Percentiles rank a stretch among this genome's conserved stretches.
Conservation (phyloP, 2,329 filamentous ascomycete species). For the Trichoderma atroviride region DNA sequence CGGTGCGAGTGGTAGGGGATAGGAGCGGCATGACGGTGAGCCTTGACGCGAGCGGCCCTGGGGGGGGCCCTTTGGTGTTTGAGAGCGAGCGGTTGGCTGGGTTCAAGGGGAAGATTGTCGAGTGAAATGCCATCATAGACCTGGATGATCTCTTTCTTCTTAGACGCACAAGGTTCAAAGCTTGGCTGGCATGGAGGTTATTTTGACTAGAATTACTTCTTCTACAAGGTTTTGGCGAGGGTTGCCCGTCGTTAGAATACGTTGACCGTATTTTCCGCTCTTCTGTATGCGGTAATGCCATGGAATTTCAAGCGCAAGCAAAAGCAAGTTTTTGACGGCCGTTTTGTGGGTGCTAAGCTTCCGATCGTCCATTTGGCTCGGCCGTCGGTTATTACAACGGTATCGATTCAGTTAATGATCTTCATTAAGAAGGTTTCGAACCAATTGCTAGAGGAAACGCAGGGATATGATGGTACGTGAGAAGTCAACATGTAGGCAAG, state of each 20-base stretch:
- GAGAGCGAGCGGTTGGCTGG: conserved; percentile 55
- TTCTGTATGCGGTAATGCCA: not conserved
- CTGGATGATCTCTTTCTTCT: not conserved
- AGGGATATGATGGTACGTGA: not conserved
- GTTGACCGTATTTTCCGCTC: not conserved
- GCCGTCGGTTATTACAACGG: not conserved
- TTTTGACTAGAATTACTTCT: not conserved
- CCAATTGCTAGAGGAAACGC: not conserved
- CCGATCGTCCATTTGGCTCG: not conserved
- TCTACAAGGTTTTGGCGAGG: not conserved
- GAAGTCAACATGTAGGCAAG: not conserved
- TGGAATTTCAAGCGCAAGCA: not conserved
- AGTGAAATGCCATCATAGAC: conserved; percentile 31
- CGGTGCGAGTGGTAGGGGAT: conserved; percentile 73
- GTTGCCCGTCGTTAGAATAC: not conserved
- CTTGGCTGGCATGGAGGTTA: not conserved
- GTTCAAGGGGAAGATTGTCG: conserved; percentile 43
- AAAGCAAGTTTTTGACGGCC: not conserved
- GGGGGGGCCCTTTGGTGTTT: conserved; percentile 67
- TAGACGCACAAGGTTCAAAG: no score
- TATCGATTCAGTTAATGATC: conserved; percentile 13
- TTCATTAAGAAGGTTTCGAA: not conserved
- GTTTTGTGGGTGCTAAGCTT: not conserved
- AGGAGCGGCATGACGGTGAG: conserved; percentile 72
- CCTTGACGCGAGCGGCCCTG: conserved; percentile 66